These are phyloP conservation scores for Apostasia shenzhenica DNA, from an alignment of 106 monocot genomes.

Conservation along the genomic window DNA sequence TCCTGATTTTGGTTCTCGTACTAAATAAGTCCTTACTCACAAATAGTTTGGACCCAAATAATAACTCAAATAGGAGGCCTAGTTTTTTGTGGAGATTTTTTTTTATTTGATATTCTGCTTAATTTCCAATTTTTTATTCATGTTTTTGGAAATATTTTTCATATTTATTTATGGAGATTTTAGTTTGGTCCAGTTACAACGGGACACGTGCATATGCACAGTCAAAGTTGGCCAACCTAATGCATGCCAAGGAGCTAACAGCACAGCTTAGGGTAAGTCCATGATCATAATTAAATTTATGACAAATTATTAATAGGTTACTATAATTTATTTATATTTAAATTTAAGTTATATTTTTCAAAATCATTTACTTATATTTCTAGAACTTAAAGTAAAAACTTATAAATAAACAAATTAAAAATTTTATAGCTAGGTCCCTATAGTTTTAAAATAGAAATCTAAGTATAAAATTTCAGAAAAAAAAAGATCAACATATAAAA, in stretches of 20 bases:
- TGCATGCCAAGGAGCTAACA: conserved; percentile 30
- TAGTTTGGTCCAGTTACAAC: conserved; percentile 16
- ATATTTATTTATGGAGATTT: too few species aligned
- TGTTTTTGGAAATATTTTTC: too few species aligned
- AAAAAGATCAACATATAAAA: too few species aligned
- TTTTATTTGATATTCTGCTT: too few species aligned
- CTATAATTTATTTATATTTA: not conserved
- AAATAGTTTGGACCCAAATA: not conserved
- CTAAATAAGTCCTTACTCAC: not conserved
- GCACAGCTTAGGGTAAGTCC: conserved; percentile 24
- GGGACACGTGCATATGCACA: conserved; percentile 30
- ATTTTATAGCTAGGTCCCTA: not conserved
- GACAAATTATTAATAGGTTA: not conserved
- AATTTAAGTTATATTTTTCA: not conserved
- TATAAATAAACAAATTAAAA: not conserved
- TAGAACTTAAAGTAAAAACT: not conserved
- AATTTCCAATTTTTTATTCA: too few species aligned
- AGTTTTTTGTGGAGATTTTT: not conserved
- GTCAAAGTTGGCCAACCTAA: conserved; percentile 31
- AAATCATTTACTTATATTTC: not conserved
- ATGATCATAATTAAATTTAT: not conserved
- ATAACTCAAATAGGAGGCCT: not conserved
- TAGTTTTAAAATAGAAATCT: not conserved
- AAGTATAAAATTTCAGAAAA: too few species aligned
- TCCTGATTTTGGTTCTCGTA: too few species aligned